These are phyloP conservation scores for Clathrus columnatus DNA, from an alignment of 768 basidiomycete species.

Conservation along the genomic window DNA sequence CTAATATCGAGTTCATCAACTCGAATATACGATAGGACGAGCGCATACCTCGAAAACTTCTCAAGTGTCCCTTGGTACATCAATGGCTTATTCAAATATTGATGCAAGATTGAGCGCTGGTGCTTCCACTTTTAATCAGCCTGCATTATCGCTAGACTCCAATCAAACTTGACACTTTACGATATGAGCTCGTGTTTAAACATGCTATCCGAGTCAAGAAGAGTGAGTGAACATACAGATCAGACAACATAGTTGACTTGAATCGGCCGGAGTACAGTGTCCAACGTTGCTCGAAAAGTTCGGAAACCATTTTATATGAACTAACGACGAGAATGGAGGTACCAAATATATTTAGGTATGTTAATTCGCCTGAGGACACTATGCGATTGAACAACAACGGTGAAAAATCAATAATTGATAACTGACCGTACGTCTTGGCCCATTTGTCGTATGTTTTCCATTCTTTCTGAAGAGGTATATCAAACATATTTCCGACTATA, in stretches of 20 bases:
- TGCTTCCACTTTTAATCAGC: neutral
- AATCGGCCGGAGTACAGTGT: slow-evolving; percentile 24
- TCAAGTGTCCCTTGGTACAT: neutral
- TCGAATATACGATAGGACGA: neutral
- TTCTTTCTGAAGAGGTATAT: slow-evolving; percentile 6
- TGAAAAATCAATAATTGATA: neutral
- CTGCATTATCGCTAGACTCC: neutral
- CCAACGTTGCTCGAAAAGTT: slow-evolving; percentile 24
- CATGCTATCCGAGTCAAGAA: neutral
- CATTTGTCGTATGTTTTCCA: slow-evolving; percentile 8
- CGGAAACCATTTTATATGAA: slow-evolving; percentile 18
- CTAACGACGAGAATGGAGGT: slow-evolving; percentile 19
- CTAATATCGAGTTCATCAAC: neutral
- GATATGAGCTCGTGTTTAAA: neutral
- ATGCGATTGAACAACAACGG: neutral
- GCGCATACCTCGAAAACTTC: neutral
- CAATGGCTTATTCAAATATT: neutral
- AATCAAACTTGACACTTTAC: neutral
- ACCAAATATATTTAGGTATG: slow-evolving; percentile 20
- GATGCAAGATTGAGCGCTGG: neutral
- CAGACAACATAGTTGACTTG: slow-evolving; percentile 14
- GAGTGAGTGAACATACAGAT: slow-evolving; percentile 6
- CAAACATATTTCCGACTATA: slow-evolving; percentile 7
- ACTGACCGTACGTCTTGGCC: slow-evolving; percentile 9
- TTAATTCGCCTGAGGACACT: slow-evolving; percentile 16